phyloP scores from a whole-genome alignment of 2,329 filamentous ascomycete genomes.

The Botryosphaeria dothidea region DNA sequence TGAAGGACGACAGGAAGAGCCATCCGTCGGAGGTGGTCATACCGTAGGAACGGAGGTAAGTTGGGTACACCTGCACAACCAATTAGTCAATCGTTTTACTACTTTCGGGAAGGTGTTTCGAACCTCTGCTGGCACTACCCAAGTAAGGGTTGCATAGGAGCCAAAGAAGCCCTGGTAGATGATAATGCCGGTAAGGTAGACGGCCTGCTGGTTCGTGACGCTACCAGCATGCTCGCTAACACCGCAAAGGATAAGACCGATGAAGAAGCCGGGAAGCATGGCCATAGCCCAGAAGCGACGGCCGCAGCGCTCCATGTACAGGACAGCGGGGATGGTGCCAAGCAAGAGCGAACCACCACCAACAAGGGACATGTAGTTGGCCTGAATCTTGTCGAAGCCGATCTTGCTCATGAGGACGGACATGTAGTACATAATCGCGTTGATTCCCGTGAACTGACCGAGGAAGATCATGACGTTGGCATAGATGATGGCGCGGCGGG shows the following conservation, averaged over 20 bases:
- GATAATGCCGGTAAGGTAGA: constrained; percentile 68
- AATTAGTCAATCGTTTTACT: too few relatives aligned
- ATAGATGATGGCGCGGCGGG: constrained; percentile 36
- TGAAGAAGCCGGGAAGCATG: constrained; percentile 71
- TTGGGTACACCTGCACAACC: constrained; percentile 65
- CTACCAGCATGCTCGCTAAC: constrained; percentile 60
- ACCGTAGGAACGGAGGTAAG: constrained; percentile 70
- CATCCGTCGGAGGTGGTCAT: constrained; percentile 71
- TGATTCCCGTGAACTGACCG: constrained; percentile 71
- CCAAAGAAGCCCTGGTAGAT: constrained; percentile 39
- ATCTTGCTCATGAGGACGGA: constrained; percentile 66
- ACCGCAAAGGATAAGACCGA: constrained; percentile 68
- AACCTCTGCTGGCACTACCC: too few relatives aligned
- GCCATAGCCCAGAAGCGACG: constrained; percentile 73
- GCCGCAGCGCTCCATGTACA: constrained; percentile 72
- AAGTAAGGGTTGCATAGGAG: constrained; percentile 37
- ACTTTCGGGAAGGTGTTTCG: too few relatives aligned
- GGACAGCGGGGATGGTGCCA: constrained; percentile 67
- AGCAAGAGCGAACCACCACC: constrained; percentile 68
- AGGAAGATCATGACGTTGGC: constrained; percentile 36
- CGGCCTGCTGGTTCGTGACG: constrained; percentile 53
- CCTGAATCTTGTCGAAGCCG: constrained; percentile 62
- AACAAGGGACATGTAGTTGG: constrained; percentile 75
- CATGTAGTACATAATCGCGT: constrained; percentile 75
- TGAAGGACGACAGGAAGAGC: constrained; percentile 70